Evolutionary conservation across 495 filamentous ascomycete species (phyloP).

Genomic region (Penicillium odoratum): DNA sequence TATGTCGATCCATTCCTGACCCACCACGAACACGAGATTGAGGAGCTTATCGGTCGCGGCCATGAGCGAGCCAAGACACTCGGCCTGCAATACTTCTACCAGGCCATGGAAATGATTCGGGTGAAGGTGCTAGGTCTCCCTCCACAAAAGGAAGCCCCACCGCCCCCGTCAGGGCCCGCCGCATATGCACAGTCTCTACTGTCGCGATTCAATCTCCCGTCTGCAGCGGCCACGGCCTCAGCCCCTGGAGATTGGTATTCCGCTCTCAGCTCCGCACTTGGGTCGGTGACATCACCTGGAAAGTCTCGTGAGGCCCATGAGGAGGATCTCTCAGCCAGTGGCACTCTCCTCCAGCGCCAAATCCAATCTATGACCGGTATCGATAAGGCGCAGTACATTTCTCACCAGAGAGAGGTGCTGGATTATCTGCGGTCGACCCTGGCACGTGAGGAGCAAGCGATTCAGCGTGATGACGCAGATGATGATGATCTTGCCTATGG

Average conservation of each 20-base stretch:
- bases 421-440: conserved; percentile 69
- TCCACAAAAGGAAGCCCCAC: conserved; percentile 50
- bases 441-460: conserved; percentile 65
- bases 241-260: conserved; percentile 63
- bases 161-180: conserved; percentile 49
- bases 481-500: conserved; percentile 49
- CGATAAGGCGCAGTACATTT: conserved; percentile 69
- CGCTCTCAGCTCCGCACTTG: conserved; percentile 64
- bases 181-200: conserved; percentile 79
- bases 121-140: conserved; percentile 71
- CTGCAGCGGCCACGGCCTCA: conserved; percentile 27
- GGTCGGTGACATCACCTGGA: conserved; percentile 43
- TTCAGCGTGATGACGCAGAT: conserved; percentile 41
- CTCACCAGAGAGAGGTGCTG: conserved; percentile 71
- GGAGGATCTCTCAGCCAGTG: conserved; percentile 55
- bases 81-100: conserved; percentile 79
- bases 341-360: conserved; percentile 65
- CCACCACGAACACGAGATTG: conserved; percentile 86
- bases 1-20: conserved; percentile 87
- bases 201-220: conserved; percentile 80
- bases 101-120: conserved; percentile 70
- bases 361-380: conserved; percentile 54
- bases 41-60: conserved; percentile 77
- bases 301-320: conserved; percentile 50
- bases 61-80: conserved; percentile 79